Conservation (phyloP, 169 alveolate species). For the Plasmodium billcollinsi region DNA sequence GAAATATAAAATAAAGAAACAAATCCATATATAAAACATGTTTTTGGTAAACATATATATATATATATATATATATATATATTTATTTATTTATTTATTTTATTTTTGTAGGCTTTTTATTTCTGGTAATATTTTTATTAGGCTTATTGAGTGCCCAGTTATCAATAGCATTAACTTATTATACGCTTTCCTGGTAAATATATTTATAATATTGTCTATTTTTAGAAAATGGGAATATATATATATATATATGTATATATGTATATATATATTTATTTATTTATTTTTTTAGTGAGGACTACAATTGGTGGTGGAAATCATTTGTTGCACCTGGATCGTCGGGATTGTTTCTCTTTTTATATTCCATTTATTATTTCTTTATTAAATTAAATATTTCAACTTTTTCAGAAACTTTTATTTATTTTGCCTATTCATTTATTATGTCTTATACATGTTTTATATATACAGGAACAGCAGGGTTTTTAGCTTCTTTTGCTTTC, state of each 20-base stretch:
- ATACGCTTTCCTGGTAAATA: constrained; percentile 78
- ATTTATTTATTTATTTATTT: constrained; percentile 2
- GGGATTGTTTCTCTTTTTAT: constrained; percentile 85
- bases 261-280: background rate
- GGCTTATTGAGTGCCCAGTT: constrained; percentile 83
- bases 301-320: constrained; percentile 92
- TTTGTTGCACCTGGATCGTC: constrained; percentile 85
- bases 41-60: background rate
- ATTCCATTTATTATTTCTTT: constrained; percentile 83
- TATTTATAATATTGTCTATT: background rate
- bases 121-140: constrained; percentile 77
- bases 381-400: constrained; percentile 78
- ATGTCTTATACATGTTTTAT: constrained; percentile 85
- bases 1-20: background rate
- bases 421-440: constrained; percentile 86
- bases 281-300: constrained; percentile 80
- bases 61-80: constrained; percentile 3
- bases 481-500: constrained; percentile 85
- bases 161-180: constrained; percentile 79
- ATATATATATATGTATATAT: background rate
- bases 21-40: background rate
- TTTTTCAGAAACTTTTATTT: constrained; percentile 85
- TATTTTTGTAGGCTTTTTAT: constrained; percentile 71
- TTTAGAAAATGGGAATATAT: background rate
- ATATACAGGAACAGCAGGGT: constrained; percentile 88